These are phyloP conservation scores for Aspergillus carbonarius DNA, from an alignment of 2,329 filamentous ascomycete genomes.

Conservation along the genomic window DNA sequence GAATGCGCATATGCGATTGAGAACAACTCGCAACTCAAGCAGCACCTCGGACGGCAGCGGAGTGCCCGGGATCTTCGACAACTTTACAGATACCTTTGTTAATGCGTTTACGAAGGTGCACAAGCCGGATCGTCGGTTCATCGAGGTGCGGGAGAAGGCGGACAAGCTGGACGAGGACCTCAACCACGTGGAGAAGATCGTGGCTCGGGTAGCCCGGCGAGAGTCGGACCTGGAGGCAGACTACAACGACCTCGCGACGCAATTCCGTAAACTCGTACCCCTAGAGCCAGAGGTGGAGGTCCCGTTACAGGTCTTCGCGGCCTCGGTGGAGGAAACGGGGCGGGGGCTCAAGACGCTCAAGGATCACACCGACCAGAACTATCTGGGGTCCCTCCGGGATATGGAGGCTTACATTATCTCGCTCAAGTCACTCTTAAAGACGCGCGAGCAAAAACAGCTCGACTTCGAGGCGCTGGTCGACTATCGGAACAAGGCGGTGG, in stretches of 20 bases:
- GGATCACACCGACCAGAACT: slow-evolving; percentile 92
- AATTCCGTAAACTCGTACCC: slow-evolving; percentile 89
- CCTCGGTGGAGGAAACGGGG: slow-evolving; percentile 79
- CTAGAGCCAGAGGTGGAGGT: slow-evolving; percentile 85
- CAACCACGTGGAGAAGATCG: slow-evolving; percentile 90
- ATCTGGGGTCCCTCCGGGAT: slow-evolving; percentile 85
- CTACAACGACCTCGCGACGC: slow-evolving; percentile 83
- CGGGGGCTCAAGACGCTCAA: slow-evolving; percentile 76
- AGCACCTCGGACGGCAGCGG: slow-evolving; percentile 43
- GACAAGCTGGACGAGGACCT: slow-evolving; percentile 95
- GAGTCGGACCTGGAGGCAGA: slow-evolving; percentile 86
- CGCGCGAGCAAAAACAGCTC: slow-evolving; percentile 94
- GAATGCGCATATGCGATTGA: slow-evolving; percentile 90
- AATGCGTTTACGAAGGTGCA: slow-evolving; percentile 97
- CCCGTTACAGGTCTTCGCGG: slow-evolving; percentile 80
- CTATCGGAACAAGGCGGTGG: slow-evolving; percentile 86
- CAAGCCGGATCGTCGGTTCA: slow-evolving; percentile 90
- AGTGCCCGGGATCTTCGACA: slow-evolving; percentile 76
- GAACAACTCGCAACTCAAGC: slow-evolving; percentile 64
- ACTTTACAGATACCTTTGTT: slow-evolving; percentile 92
- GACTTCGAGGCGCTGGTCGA: slow-evolving; percentile 96
- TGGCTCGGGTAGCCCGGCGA: slow-evolving; percentile 81
- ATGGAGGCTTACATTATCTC: slow-evolving; percentile 94
- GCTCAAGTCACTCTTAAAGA: slow-evolving; percentile 83
- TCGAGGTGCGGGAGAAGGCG: slow-evolving; percentile 87